Evolutionary conservation across 148 eudicot species (phyloP).

Genomic region (Chenopodium formosanum): DNA sequence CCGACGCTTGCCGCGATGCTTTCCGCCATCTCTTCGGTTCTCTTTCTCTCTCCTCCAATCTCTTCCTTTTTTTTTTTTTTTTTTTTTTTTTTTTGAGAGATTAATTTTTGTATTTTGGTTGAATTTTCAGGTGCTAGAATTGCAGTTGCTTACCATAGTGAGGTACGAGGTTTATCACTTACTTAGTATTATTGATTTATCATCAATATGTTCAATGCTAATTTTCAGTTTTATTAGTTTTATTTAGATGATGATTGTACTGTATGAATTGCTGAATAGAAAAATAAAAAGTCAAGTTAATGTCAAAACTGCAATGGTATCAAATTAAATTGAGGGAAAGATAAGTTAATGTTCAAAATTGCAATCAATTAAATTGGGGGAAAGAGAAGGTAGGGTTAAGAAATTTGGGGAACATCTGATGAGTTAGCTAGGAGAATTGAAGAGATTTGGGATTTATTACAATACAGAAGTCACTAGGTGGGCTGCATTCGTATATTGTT

Average conservation of each 20-base stretch:
- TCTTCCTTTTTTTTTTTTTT: too few relatives aligned
- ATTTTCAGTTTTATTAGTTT: neutral
- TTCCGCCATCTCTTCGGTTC: constrained; percentile 94
- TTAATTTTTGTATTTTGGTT: neutral
- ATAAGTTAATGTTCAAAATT: too few relatives aligned
- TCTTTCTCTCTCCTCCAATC: constrained; percentile 7
- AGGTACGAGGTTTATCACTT: constrained; percentile 42
- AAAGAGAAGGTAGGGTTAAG: too few relatives aligned
- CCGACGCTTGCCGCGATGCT: constrained; percentile 96
- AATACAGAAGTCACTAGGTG: neutral
- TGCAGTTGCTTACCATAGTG: constrained; percentile 80
- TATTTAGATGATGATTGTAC: neutral
- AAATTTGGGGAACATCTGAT: too few relatives aligned
- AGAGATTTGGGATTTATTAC: neutral
- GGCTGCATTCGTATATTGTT: neutral
- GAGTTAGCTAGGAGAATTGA: too few relatives aligned
- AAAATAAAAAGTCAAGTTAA: too few relatives aligned
- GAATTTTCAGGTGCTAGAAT: constrained; percentile 70
- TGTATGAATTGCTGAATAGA: neutral
- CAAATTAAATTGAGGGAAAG: too few relatives aligned
- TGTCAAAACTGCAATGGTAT: too few relatives aligned
- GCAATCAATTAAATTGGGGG: too few relatives aligned
- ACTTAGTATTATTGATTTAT: too few relatives aligned
- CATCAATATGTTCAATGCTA: too few relatives aligned
- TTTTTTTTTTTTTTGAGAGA: too few relatives aligned